Base-by-base conservation (phyloP, 1,284 basidiomycete genomes). In the Ustilago crameri region DNA sequence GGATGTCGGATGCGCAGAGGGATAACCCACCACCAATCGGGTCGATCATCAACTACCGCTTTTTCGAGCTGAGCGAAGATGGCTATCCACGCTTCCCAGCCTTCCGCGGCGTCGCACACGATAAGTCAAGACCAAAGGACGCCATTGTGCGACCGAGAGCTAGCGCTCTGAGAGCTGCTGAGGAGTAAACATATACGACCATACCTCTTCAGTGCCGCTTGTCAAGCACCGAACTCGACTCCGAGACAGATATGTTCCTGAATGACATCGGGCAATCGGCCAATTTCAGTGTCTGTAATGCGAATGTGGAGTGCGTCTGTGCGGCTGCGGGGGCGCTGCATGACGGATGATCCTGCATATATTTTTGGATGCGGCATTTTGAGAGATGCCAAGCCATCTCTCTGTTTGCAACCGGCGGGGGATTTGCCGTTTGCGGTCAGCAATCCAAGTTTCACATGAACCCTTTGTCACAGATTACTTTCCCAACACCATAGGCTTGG, bases 41-140 rank as follows among this genome's bases (percentile, higher is more conserved):
- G 2, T 81, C 86, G 2, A 88, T 90, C 69, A 87, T 90, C 57
- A 86, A 85, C 44, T 76, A 90, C 81, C 85, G 88, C 30, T 90
- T 90, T 81, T 88, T 89, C 70, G 89, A 90, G 76, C 82, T 90
- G 41, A 89, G 88, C 1, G 86, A 85, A 61, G 87, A 88, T 12
- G 52, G 53, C 37, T 45, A 74, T n/a, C 70, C 60, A 45, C 88
- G 89, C 51, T 90, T 90, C 82, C 89, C 89, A 0, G 86, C 87
- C 1, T 90, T 85, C 66, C 79, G 89, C 32, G 89, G 88, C 0
- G 85, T 88, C 65, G 87, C 68, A 5, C 30, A 51, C 12, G 76
- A 78, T 53, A 78, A 78, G 58, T 49, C 58, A 17, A 47, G 42
- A 24, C 48, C 76, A 14, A 74, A 74, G 37, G 76, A 78, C 45